Conservation (phyloP, 495 filamentous ascomycete genomes). For the Xylaria bambusicola region DNA sequence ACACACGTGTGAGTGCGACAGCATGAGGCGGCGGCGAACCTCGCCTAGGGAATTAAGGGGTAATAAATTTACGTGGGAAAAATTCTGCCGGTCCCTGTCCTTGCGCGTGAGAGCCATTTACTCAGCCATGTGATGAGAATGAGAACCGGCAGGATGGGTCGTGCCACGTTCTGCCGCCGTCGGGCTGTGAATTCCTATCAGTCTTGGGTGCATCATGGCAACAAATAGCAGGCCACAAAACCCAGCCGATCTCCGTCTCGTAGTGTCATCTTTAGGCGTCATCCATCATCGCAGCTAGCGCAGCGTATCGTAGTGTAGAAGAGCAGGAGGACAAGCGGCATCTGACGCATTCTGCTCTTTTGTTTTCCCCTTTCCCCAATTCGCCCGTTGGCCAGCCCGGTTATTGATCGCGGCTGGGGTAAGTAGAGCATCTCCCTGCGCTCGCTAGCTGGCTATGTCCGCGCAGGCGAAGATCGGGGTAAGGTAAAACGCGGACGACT, state of each 20-base stretch:
- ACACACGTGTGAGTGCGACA: background rate
- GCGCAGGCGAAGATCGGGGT: background rate
- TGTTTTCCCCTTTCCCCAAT: slow-evolving; percentile 10
- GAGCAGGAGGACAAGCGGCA: background rate
- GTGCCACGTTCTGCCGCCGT: slow-evolving; percentile 13
- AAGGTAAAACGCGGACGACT: background rate
- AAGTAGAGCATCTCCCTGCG: background rate
- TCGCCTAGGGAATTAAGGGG: background rate
- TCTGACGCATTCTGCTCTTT: slow-evolving; percentile 8
- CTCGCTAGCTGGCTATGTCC: background rate
- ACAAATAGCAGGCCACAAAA: background rate
- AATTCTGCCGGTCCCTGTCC: background rate
- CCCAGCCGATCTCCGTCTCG: background rate
- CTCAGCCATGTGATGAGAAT: slow-evolving; percentile 9
- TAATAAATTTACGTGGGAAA: background rate
- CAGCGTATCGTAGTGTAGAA: no score
- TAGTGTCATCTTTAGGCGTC: slow-evolving; percentile 3
- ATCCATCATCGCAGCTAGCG: slow-evolving; percentile 7
- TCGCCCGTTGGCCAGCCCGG: slow-evolving; percentile 8
- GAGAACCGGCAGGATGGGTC: background rate
- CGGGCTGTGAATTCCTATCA: background rate
- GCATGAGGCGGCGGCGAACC: background rate
- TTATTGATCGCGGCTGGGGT: slow-evolving; percentile 6
- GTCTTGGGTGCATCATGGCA: background rate
- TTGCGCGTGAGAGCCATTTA: slow-evolving; percentile 8